Evolutionary conservation across 257 asterid species (phyloP), one percentile per base, ranked within the genome.

Genomic region (Phtheirospermum japonicum): DNA sequence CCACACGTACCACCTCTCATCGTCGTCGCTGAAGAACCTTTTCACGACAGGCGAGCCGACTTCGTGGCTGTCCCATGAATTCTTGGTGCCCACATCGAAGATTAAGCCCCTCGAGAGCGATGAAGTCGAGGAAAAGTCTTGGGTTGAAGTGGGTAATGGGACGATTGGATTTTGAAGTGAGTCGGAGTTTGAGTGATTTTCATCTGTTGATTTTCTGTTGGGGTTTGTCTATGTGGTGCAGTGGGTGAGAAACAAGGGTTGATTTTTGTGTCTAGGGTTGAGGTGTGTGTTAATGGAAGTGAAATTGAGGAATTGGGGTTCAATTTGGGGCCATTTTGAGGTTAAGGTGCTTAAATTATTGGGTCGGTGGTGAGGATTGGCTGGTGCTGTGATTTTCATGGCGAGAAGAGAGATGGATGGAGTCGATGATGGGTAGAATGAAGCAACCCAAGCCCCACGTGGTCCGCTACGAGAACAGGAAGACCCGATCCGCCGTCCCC

Each of bases 1-100:
- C 98, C 98, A 91, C 95, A 91, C 74, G 67, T 73, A 78, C 96
- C 98, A 91, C 59, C 95, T 76, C 73, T 88, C 95, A 49, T 88
- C 95, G 66, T 84, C 98, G 62, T 91, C 98, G 31, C 98, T 71
- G 11, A 91, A 66, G 49, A 66, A 88, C 79, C 98, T 76, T 65
- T 83, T 91, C 81, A 91, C 95, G 18, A 88, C 95, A 4, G 98
- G 96, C 4, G 95, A 90, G 18, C 98, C 98, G 42, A 90, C 80
- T 70, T 88, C 95, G 53, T 70, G 71, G 49, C 75, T 67, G 71
- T 90, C 96, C 96, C 98, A 90, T 5, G 93, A 85, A 60, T 64
- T 67, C 33, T 60, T 36, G 61, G n/a, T n/a, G n/a, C n/a, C n/a
- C n/a, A n/a, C n/a, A n/a, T n/a, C n/a, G n/a, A n/a, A n/a, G n/a